These are phyloP conservation scores for Camellia sinensis DNA, from an alignment of 148 eudicot genomes.

Conservation along the genomic window DNA sequence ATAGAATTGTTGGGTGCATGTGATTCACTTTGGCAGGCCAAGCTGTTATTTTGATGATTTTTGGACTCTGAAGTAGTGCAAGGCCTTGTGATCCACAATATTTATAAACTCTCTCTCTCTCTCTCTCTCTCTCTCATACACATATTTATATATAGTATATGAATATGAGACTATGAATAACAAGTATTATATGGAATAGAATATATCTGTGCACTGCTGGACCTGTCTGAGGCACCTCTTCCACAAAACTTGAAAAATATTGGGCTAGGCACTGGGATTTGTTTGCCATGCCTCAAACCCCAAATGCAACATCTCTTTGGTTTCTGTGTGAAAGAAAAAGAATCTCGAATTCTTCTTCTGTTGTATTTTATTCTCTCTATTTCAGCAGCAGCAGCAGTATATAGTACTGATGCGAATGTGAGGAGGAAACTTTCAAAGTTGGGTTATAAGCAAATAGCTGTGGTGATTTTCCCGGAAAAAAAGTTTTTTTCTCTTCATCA, in stretches of 20 bases:
- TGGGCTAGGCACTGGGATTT: conserved; percentile 26
- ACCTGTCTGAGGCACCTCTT: conserved; percentile 26
- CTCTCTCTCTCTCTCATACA: too few relatives aligned
- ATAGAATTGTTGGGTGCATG: conserved; percentile 54
- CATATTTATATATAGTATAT: neutral
- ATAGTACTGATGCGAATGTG: conserved; percentile 8
- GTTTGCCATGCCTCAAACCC: conserved; percentile 25
- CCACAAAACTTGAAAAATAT: conserved; percentile 29
- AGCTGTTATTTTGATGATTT: conserved; percentile 15
- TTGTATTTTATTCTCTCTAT: conserved; percentile 10
- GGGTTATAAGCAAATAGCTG: neutral
- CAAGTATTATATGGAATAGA: neutral
- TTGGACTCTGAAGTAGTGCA: conserved; percentile 11
- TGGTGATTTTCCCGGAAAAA: neutral
- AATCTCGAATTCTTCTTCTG: conserved; percentile 14
- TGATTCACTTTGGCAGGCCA: conserved; percentile 52
- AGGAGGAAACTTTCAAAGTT: conserved; percentile 1
- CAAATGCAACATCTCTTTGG: conserved; percentile 44
- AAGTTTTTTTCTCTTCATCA: conserved; percentile 6
- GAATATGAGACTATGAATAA: neutral
- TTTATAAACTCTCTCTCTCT: too few relatives aligned
- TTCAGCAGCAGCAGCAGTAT: neutral
- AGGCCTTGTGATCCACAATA: conserved; percentile 5
- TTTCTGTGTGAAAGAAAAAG: conserved; percentile 37
- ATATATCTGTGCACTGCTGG: conserved; percentile 22